Base-by-base conservation (phyloP, 2,329 filamentous ascomycete genomes). In the Aspergillus pseudoterreus region DNA sequence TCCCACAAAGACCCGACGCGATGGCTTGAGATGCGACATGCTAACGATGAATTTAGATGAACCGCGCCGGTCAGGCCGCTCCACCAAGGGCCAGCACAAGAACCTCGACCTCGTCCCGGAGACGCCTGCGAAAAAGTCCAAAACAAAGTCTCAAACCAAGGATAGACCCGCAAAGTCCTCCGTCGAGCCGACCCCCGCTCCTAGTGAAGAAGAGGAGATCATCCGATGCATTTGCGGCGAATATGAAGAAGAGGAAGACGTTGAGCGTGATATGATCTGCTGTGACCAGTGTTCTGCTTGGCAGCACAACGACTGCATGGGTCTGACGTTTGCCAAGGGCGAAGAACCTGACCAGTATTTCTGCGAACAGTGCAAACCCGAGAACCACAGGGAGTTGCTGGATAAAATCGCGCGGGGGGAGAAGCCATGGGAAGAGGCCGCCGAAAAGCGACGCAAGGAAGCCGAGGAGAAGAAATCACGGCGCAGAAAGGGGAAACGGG, bases 271-370 rank as follows among this genome's bases (percentile, higher is more conserved):
- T 47, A 97, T 95, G 91, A 96, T 99, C 64, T 90, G 88, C 55
- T 99, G 94, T 76, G 94, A 99, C 71, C 83, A 82, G 43, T 99
- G 94, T 72, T 84, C 84, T 45, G 92, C 87, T 39, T 99, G 94
- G 94, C 94, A 99, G 73, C 94, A 99, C 73, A 96, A 96, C 65
- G 86, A 95, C 57, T 99, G 94, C 69, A 90, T 99, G 78, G 90
- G 90, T 48, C 83, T 96, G 63, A 84, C 86, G 43, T 90, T 88
- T 61, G 83, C 86, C 30, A 88, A 81, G 51, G 74, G 92, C 53
- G 84, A 92, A 63, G 80, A 90, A 50, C 87, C 88, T 27, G 88
- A 88, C 54, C 81, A 88, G 71, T 99, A 99, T 75, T 95, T 87
- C 72, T 99, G 94, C 73, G 94, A 99, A 72, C 78, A 86, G 71